A percentile compares a stretch with the other conserved stretches of the same genome.
phyloP scores from a whole-genome alignment of 139 green algal species.

The Ulvella scutata region DNA sequence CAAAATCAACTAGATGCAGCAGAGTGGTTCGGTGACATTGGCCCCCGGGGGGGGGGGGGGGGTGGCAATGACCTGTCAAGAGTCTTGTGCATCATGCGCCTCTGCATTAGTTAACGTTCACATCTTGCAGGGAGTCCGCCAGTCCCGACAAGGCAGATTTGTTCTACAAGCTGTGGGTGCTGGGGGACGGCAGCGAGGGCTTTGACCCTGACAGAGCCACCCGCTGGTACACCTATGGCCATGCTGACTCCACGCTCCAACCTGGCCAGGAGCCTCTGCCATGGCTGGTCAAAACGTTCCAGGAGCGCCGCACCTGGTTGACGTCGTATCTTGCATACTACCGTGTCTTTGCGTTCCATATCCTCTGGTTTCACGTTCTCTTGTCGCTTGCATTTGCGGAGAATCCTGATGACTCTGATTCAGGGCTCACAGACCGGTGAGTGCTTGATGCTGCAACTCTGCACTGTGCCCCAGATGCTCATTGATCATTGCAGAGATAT shows the following conservation, averaged over 20 bases:
- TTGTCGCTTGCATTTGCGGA: constrained; percentile 14
- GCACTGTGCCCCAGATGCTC: constrained; percentile 15
- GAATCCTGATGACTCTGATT: background rate
- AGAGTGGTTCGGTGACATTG: too few species aligned
- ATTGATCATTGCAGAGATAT: constrained; percentile 13
- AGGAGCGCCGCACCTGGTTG: constrained; percentile 31
- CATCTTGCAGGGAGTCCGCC: background rate
- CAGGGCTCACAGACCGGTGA: constrained; percentile 9
- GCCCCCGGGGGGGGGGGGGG: too few species aligned
- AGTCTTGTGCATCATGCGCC: too few species aligned
- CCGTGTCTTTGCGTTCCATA: constrained; percentile 38
- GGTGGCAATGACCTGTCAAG: too few species aligned
- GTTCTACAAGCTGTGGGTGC: background rate
- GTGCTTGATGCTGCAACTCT: constrained; percentile 5
- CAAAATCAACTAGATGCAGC: too few species aligned
- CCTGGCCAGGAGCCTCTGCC: background rate
- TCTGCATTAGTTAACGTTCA: too few species aligned
- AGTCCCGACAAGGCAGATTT: background rate
- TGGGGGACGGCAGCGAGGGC: background rate
- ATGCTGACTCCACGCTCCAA: background rate
- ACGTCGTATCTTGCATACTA: constrained; percentile 35
- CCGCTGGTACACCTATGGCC: background rate
- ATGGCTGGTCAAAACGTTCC: constrained; percentile 37
- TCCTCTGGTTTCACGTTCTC: constrained; percentile 40
- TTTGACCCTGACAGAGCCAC: background rate